phyloP scores from a whole-genome alignment of 352 stramenopile genomes.

The Pythium biforme region DNA sequence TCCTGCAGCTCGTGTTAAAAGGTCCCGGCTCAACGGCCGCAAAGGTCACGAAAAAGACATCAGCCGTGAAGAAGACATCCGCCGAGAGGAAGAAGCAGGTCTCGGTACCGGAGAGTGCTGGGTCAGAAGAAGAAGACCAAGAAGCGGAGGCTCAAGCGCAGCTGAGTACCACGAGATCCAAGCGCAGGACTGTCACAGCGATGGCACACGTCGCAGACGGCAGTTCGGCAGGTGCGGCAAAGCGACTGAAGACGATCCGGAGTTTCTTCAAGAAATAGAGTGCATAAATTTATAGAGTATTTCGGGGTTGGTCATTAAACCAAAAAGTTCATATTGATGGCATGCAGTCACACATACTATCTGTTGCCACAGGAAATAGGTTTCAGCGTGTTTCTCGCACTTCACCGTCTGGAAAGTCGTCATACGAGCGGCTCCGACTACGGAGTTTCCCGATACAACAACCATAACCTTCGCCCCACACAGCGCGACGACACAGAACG shows the following conservation, averaged over 20 bases:
- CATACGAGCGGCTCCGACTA: conserved; percentile 4
- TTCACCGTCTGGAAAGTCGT: conserved; percentile 20
- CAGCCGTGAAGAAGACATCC: conserved; percentile 14
- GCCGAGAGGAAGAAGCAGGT: conserved; percentile 1
- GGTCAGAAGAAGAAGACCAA: neutral
- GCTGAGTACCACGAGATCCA: conserved; percentile 2
- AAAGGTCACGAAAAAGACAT: conserved; percentile 18
- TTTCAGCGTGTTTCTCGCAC: conserved; percentile 26
- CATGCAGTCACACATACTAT: conserved; percentile 7
- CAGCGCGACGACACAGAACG: neutral
- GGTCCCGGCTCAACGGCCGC: neutral
- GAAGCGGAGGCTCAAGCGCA: conserved; percentile 13
- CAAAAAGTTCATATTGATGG: neutral
- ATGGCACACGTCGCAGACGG: conserved; percentile 43
- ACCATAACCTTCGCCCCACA: neutral
- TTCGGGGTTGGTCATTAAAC: neutral
- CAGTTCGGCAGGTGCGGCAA: conserved; percentile 13
- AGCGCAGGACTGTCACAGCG: conserved; percentile 15
- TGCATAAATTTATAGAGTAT: conserved; percentile 10
- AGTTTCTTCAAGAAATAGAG: conserved; percentile 70
- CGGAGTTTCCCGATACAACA: neutral
- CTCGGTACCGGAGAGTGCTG: neutral
- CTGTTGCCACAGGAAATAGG: conserved; percentile 3
- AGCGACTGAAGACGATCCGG: conserved; percentile 56
- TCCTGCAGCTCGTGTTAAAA: conserved; percentile 53